A percentile compares a stretch with the other conserved stretches of the same genome.
These are phyloP conservation scores for Cordyceps fumosorosea DNA, from an alignment of 2,329 filamentous ascomycete species.

Conservation along the genomic window DNA sequence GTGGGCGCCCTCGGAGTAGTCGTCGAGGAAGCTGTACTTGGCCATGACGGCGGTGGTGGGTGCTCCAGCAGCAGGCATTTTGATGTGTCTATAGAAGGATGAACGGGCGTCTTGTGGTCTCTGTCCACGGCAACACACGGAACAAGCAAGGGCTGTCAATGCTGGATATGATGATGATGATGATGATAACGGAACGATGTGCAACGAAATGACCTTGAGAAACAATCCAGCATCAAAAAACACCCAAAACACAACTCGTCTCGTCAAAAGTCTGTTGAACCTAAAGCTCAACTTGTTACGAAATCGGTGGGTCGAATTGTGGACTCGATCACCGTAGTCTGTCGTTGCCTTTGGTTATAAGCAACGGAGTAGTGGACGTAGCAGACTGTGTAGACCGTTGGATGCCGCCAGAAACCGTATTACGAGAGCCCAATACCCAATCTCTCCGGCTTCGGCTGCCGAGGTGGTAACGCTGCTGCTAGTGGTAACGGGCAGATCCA, in stretches of 20 bases:
- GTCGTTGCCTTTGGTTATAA: neutral
- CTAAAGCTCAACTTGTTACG: slow-evolving; percentile 6
- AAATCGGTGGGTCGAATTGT: slow-evolving; percentile 14
- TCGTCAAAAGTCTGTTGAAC: slow-evolving; percentile 1
- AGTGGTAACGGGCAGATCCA: no score
- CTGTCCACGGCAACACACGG: no score
- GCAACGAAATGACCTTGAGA: no score
- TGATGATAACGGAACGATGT: neutral
- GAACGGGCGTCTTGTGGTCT: no score
- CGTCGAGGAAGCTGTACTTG: slow-evolving; percentile 42
- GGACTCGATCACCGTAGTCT: slow-evolving; percentile 5
- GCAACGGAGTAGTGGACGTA: neutral
- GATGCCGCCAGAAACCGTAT: slow-evolving; percentile 13
- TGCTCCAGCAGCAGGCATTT: slow-evolving; percentile 13
- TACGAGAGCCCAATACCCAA: neutral
- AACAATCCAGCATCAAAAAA: no score
- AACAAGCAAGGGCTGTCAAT: neutral
- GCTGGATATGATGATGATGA: neutral
- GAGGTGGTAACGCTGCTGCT: neutral
- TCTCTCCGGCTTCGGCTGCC: slow-evolving; percentile 10
- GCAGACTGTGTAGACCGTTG: slow-evolving; percentile 8
- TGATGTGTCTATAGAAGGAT: neutral
- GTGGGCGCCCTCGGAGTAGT: slow-evolving; percentile 47
- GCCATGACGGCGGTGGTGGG: slow-evolving; percentile 9
- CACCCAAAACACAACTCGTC: no score